A percentile compares a stretch with the other conserved stretches of the same genome.
Conservation (phyloP, 2,329 filamentous ascomycete species). For the Fusarium sp. region DNA sequence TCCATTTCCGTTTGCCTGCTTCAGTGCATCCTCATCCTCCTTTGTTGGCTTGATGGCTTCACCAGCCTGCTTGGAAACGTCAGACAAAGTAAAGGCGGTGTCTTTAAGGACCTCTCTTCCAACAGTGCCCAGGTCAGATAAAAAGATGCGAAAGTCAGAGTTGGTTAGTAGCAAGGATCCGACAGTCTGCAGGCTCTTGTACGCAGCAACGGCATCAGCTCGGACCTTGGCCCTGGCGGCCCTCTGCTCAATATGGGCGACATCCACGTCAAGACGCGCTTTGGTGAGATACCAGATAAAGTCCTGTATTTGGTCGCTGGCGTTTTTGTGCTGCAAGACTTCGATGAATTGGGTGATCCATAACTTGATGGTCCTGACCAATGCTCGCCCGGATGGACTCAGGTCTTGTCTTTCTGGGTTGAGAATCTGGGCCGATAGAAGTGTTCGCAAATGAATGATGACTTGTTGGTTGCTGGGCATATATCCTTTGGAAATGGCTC, state of each 20-base stretch:
- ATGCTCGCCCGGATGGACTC: constrained; percentile 79
- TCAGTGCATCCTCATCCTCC: constrained; percentile 67
- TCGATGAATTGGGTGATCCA: constrained; percentile 85
- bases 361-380: constrained; percentile 78
- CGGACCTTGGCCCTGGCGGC: constrained; percentile 47
- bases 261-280: constrained; percentile 67
- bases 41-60: constrained; percentile 78
- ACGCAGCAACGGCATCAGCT: constrained; percentile 60
- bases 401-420: constrained; percentile 77
- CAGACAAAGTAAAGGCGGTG: constrained; percentile 82
- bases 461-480: constrained; percentile 92
- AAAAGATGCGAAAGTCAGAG: constrained; percentile 87
- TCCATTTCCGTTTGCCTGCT: constrained; percentile 49
- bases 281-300: constrained; percentile 87
- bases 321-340: constrained; percentile 86
- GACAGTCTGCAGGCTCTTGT: constrained; percentile 85
- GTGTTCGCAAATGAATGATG: constrained; percentile 81
- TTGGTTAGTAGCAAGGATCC: constrained; percentile 89
- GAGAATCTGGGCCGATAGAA: constrained; percentile 82
- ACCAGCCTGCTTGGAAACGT: constrained; percentile 79
- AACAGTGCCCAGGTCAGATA: constrained; percentile 83
- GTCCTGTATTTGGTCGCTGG: constrained; percentile 87
- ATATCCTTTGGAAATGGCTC: constrained; percentile 84
- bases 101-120: constrained; percentile 89
- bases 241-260: constrained; percentile 45